Base-by-base conservation (phyloP, 495 filamentous ascomycete genomes). In the Lineolata rhizophorae region DNA sequence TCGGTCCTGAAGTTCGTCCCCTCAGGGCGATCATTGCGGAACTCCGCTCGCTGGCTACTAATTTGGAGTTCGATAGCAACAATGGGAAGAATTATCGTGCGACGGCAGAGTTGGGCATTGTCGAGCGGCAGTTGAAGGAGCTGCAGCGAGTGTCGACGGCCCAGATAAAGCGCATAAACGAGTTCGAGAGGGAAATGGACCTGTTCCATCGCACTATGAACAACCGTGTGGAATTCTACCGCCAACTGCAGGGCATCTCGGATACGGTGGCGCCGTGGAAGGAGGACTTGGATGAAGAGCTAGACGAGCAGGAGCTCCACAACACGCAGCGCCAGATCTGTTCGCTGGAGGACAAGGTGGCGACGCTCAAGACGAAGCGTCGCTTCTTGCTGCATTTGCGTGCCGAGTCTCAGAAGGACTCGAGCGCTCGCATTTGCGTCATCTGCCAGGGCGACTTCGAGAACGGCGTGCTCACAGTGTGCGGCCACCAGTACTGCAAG, bases 401-500 rank as follows among this genome's bases (percentile, higher is more conserved):
- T 27, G 55, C 58, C 25, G 74, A 80, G 12, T 56, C 65, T 3
- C 54, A 52, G 25, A 50, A 61, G n/a, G 52, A 71, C 20, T 62
- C 71, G 37, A 48, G 32, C 8, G 54, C 67, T 13, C 58, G 63
- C 25, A 64, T 70, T 13, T 93, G 83, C 48, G 61, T 85, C 38
- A 91, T 94, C 39, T 92, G 83, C 47, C 68, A 74, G 35, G 56
- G 59, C 1, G 39, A 53, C 3, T 83, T 91, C 47, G 73, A 76
- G 42, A 52, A 65, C 27, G 87, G 85, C 27, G 72, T 84, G 18
- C 57, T 97, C 43, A 94, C 85, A 1, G 62, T 74, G 2, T 97
- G 85, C 50, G 85, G 85, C 0, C 85, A 97, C 44, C 67, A 75
- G 35, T 94, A 77, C 43, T 94, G 85, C 54, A 76, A 72, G 34